These are phyloP conservation scores for Yarrowia sp. DNA, from an alignment of 805 yeast genomes.

Conservation along the genomic window DNA sequence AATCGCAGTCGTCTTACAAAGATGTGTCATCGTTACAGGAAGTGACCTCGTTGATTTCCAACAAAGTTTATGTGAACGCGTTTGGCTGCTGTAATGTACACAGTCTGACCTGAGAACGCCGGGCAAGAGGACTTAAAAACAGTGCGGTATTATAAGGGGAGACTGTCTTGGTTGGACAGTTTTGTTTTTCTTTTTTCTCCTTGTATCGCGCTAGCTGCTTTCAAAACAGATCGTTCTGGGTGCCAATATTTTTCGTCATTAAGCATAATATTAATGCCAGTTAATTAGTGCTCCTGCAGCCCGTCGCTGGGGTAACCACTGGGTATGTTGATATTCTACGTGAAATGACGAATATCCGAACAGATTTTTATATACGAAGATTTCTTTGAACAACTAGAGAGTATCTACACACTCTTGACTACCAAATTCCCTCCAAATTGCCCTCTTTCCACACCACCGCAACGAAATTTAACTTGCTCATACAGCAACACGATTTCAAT, in stretches of 20 bases:
- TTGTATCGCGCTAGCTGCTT: no score
- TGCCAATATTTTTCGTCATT: no score
- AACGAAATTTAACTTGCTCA: neutral
- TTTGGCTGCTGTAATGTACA: neutral
- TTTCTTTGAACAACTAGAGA: neutral
- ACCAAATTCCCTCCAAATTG: no score
- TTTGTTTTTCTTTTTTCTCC: no score
- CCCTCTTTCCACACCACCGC: no score
- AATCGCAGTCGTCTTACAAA: no score
- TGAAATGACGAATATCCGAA: no score
- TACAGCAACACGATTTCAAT: neutral
- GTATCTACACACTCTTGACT: no score
- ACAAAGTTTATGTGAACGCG: neutral
- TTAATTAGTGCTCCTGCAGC: neutral
- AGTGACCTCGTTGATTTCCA: neutral
- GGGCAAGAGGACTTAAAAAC: neutral
- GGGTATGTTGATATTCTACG: no score
- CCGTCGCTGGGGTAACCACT: neutral
- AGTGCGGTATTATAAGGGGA: neutral
- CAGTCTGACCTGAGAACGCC: neutral
- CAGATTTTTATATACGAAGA: no score
- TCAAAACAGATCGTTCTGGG: no score
- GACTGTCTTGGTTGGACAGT: no score
- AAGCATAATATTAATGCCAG: neutral
- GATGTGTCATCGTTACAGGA: neutral